Conservation (phyloP, 2,329 filamentous ascomycete species). For the Emericellopsis atlantica region DNA sequence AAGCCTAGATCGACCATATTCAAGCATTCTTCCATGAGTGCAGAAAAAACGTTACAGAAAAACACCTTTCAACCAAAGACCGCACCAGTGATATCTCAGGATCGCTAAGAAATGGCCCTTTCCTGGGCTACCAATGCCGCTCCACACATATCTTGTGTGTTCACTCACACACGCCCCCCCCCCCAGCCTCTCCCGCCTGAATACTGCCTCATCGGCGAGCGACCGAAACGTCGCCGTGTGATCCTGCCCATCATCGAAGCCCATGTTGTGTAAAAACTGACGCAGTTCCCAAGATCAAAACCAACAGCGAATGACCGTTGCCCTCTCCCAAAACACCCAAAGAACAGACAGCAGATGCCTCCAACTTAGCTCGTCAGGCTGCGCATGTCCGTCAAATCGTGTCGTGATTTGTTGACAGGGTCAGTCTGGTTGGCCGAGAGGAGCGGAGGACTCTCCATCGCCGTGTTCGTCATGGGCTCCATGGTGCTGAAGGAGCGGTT, state of each 20-base stretch:
- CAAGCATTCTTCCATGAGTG: background rate
- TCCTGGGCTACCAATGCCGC: background rate
- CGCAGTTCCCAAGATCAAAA: background rate
- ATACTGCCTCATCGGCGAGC: too few relatives aligned
- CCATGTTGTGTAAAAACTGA: background rate
- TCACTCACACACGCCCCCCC: too few relatives aligned
- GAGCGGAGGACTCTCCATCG: constrained; percentile 49
- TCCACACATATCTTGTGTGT: background rate
- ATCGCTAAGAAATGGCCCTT: background rate
- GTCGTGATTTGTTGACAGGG: constrained; percentile 38
- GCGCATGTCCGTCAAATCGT: constrained; percentile 24
- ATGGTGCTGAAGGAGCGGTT: constrained; percentile 58
- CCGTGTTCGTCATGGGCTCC: constrained; percentile 40
- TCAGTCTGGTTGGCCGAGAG: constrained; percentile 24
- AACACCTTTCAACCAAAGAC: background rate
- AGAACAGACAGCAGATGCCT: background rate
- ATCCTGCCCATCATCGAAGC: background rate
- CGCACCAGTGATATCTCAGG: background rate
- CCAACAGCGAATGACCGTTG: background rate
- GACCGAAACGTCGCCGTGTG: too few relatives aligned
- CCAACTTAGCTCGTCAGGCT: constrained; percentile 20
- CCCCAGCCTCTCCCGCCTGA: background rate
- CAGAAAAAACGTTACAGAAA: background rate
- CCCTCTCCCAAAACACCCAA: background rate
- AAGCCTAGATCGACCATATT: background rate